A percentile compares a stretch with the other conserved stretches of the same genome.
Evolutionary conservation across 139 green algal species (phyloP).

Genomic region (Picochlorum sp.): DNA sequence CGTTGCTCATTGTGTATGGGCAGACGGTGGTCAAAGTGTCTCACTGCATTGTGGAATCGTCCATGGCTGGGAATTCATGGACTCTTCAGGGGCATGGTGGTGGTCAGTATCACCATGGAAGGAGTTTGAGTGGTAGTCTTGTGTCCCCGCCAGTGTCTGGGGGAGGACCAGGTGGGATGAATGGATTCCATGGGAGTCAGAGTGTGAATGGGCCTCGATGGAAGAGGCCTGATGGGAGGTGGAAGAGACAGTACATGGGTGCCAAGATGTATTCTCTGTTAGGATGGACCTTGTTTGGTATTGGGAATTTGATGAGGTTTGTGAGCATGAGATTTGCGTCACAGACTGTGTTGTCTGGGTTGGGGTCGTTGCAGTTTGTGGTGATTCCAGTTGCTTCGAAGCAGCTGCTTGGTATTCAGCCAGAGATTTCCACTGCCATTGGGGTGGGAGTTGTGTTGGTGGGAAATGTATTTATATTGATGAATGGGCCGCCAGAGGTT

Average conservation of each 20-base stretch:
- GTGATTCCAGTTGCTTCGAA: slow-evolving; percentile 38
- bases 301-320: slow-evolving; percentile 43
- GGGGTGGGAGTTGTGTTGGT: slow-evolving; percentile 34
- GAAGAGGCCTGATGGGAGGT: slow-evolving; percentile 37
- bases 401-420: slow-evolving; percentile 28
- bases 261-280: slow-evolving; percentile 25
- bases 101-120: no score
- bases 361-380: slow-evolving; percentile 39
- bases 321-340: slow-evolving; percentile 41
- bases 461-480: slow-evolving; percentile 40
- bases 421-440: slow-evolving; percentile 16
- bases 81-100: slow-evolving; percentile 4
- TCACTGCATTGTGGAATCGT: slow-evolving; percentile 35
- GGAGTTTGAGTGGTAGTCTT: no score
- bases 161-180: background rate
- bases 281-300: slow-evolving; percentile 32
- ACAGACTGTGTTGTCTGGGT: slow-evolving; percentile 37
- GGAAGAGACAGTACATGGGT: slow-evolving; percentile 28
- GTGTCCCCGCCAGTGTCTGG: background rate
- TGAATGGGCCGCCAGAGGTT: slow-evolving; percentile 31
- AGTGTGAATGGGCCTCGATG: background rate
- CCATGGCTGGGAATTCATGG: slow-evolving; percentile 19
- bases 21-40: slow-evolving; percentile 34
- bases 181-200: background rate
- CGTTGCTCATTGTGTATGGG: slow-evolving; percentile 36